These are phyloP conservation scores for Canavalia gladiata DNA, from an alignment of 306 rosid genomes.

Conservation along the genomic window DNA sequence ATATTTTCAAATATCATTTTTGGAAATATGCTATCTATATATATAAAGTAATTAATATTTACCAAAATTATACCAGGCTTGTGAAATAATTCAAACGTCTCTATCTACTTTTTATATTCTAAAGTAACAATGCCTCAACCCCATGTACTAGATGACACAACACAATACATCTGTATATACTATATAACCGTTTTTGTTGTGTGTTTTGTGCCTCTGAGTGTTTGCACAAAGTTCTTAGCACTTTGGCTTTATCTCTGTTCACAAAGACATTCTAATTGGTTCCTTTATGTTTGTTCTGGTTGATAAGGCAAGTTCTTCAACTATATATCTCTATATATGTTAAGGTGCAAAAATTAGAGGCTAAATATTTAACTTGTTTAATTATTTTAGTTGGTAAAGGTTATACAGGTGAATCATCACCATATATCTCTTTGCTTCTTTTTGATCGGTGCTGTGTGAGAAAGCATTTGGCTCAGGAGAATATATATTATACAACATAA, in stretches of 20 bases:
- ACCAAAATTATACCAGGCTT: no score
- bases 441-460: not conserved
- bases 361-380: not conserved
- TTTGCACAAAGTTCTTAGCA: not conserved
- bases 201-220: slow-evolving; percentile 3
- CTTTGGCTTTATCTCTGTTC: not conserved
- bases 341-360: not conserved
- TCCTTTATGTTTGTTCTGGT: not conserved
- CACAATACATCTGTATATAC: not conserved
- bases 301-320: not conserved
- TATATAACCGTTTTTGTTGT: not conserved
- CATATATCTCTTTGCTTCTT: not conserved
- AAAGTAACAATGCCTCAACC: no score
- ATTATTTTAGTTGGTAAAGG: not conserved
- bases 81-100: no score
- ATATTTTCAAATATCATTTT: no score
- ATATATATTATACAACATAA: not conserved
- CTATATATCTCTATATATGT: not conserved
- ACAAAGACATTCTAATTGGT: not conserved
- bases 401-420: not conserved
- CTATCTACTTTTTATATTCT: no score
- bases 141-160: not conserved
- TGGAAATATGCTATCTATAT: no score
- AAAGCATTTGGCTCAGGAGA: not conserved
- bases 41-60: no score